Evolutionary conservation across 306 rosid species (phyloP), one percentile per base, ranked within the genome.

Genomic region (Pyrus communis): DNA sequence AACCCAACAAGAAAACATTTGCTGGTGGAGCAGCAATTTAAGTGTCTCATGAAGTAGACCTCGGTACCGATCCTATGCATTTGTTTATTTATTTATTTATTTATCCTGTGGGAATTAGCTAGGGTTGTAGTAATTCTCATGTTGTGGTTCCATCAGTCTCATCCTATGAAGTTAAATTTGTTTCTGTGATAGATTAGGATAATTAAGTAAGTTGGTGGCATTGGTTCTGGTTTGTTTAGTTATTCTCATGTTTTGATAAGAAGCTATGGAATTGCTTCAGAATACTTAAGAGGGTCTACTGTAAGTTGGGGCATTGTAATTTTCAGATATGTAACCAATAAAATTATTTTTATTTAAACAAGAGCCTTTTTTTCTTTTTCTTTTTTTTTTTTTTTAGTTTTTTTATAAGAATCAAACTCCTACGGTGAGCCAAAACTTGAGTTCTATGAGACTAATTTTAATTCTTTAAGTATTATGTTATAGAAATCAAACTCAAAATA

Each of bases 1-100:
- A 83, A 61, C 84, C 91, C 75, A 83, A 85, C 78, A 85, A 60
- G 75, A 86, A 79, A 72, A 80, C 46, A 71, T 61, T 71, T 69
- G 73, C 72, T 17, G 60, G 83, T 46, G 64, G 71, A 84, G 76
- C 76, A 19, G 60, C 65, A 72, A 43, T 31, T 64, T 58, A 64
- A 52, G 73, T 55, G 66, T 73, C 4, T 66, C 59, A 70, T 46
- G 74, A 74, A 63, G 52, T 66, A 59, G 42, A 46, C 79, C 70
- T 55, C 15, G 21, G 31, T 68, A 57, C 54, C 71, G 27, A 27
- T 75, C 30, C 31, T 15, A 25, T 68, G 57, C 65, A 27, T 63
- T 45, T 62, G 15, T 17, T 15, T 19, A 57, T 14, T 64, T 30
- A 30, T 14, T 64, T 30, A 30, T 61, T 61, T 61, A 61, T 71